Percentiles rank a stretch among this genome's conserved stretches.
Conservation (phyloP, 371 early-diverging fungal genomes). For the Zychaea mexicana region DNA sequence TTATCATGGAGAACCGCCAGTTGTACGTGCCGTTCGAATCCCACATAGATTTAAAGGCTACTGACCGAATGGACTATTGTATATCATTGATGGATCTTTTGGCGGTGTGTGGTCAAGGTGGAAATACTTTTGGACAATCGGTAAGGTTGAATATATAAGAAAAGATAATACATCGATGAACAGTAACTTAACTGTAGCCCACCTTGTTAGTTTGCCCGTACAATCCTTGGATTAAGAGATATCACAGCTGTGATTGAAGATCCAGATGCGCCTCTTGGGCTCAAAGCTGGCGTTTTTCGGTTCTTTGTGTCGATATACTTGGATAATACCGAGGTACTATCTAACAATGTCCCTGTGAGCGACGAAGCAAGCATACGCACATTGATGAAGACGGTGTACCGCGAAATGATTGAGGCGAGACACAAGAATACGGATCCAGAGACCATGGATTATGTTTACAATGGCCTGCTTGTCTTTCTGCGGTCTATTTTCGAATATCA, state of each 20-base stretch:
- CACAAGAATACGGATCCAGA: neutral
- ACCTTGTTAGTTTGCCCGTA: constrained; percentile 47
- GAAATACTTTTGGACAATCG: constrained; percentile 53
- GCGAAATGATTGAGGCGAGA: constrained; percentile 14
- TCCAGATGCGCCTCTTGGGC: neutral
- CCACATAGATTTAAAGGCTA: constrained; percentile 11
- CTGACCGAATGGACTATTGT: constrained; percentile 38
- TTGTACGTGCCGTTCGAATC: constrained; percentile 40
- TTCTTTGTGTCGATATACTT: constrained; percentile 41
- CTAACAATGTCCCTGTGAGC: constrained; percentile 15
- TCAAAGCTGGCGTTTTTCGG: constrained; percentile 29
- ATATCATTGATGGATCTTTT: constrained; percentile 42
- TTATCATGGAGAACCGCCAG: constrained; percentile 44
- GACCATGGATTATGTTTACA: constrained; percentile 17
- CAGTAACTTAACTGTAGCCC: no score
- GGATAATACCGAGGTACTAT: constrained; percentile 32
- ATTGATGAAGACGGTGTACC: constrained; percentile 18
- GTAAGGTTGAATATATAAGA: constrained; percentile 14
- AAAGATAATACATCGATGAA: neutral
- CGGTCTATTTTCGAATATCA: constrained; percentile 35
- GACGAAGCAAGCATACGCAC: constrained; percentile 21
- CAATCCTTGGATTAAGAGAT: constrained; percentile 32
- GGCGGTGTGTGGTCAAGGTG: constrained; percentile 53
- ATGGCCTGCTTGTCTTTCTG: constrained; percentile 33
- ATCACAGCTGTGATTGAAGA: constrained; percentile 21